phyloP scores from a whole-genome alignment of 2,329 filamentous ascomycete genomes.

The Penicillium sp. region DNA sequence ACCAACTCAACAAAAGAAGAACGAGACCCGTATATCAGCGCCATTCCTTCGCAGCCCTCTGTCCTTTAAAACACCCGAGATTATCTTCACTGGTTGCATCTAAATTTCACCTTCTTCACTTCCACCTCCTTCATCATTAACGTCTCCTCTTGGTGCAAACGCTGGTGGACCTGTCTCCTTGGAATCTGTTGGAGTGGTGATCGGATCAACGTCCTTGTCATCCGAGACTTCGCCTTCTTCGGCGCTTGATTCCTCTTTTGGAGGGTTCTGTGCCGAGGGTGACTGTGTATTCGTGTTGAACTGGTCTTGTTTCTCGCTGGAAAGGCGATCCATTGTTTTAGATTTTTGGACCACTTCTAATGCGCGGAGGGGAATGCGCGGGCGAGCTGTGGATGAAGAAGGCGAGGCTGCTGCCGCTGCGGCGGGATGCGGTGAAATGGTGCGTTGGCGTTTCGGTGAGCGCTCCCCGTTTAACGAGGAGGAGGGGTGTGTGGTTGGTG shows the following conservation, averaged over 20 bases:
- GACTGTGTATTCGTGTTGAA: background rate
- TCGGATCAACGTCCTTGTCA: slow-evolving; percentile 17
- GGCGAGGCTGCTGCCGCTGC: slow-evolving; percentile 10
- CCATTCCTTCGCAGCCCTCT: background rate
- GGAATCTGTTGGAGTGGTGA: slow-evolving; percentile 12
- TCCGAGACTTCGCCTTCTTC: slow-evolving; percentile 29
- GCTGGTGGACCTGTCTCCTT: background rate
- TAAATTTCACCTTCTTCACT: slow-evolving; percentile 51
- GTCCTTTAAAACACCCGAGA: background rate
- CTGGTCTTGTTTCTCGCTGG: background rate
- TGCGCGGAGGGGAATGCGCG: slow-evolving; percentile 27
- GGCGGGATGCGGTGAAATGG: slow-evolving; percentile 26
- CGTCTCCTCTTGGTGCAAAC: slow-evolving; percentile 9
- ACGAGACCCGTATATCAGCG: background rate
- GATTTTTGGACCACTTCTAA: slow-evolving; percentile 19
- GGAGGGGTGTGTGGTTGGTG: slow-evolving; percentile 9
- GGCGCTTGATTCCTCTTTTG: slow-evolving; percentile 19
- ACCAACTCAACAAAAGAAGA: background rate
- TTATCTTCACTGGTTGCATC: background rate
- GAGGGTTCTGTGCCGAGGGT: background rate
- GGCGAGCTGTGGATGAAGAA: slow-evolving; percentile 15
- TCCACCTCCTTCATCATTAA: slow-evolving; percentile 41
- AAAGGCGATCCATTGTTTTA: background rate
- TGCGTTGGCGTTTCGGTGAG: slow-evolving; percentile 46
- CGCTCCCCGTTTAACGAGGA: slow-evolving; percentile 32